Evolutionary conservation across 495 filamentous ascomycete species (phyloP), one percentile per base, ranked within the genome.

Genomic region (Trichoderma parareesei): DNA sequence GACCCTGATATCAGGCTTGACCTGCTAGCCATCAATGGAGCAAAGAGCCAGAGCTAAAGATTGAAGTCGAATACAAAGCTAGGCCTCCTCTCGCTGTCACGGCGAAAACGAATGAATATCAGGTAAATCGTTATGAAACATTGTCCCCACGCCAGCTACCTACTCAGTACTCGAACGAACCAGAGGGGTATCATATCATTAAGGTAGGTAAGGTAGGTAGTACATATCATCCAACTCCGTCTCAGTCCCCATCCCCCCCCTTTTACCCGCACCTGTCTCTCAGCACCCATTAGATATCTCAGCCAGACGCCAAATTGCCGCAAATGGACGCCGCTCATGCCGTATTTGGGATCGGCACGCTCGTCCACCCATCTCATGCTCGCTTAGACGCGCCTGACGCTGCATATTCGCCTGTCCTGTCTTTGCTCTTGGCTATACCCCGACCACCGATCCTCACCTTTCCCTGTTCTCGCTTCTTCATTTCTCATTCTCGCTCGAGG

Each of bases 151-250:
- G 53, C 27, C 0, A 27, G 27, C 27, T 27, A 27, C 27, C 53
- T 57, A 35, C 53, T 13, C 16, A 13, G 5, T n/a, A 18, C 20
- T 35, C 27, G 11, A 57, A 37, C 53, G 27, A 57, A 57, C 20
- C 9, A 57, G 53, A 57, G 53, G 53, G 53, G 53, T 57, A 57
- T 57, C 53, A 57, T 49, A 49, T 49, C 46, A 49, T 49, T 49
- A 49, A n/a, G n/a, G n/a, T n/a, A n/a, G n/a, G n/a, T n/a, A n/a
- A n/a, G n/a, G n/a, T n/a, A n/a, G n/a, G 4, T 20, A 49, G 0
- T 46, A 46, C 16, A 18, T 49, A 14, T n/a, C 16, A 14, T 55
- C 48, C 20, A 35, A 35, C 11, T 35, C n/a, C 27, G 27, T 2
- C 27, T 27, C 27, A 27, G 27, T 33, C 27, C 48, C 16, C 20